Evolutionary conservation across 2,329 filamentous ascomycete genomes (phyloP), one percentile per base, ranked within the genome.

Genomic region (Phyllosticta capitalensis): DNA sequence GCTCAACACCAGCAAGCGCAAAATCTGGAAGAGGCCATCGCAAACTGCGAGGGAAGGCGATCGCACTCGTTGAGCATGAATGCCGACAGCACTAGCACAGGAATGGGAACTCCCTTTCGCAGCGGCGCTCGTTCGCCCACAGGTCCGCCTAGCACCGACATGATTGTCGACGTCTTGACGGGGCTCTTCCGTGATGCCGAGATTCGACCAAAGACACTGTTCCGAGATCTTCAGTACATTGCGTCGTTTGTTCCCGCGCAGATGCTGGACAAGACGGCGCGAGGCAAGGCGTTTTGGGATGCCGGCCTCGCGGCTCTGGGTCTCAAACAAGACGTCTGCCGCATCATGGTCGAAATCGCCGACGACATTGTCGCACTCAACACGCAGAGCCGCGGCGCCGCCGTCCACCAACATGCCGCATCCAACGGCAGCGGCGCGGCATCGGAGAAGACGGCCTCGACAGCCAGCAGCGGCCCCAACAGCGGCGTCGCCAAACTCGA

Each of bases 281-380:
- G 78, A 56, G 80, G 83, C 48, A 94, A 91, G 65, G 90, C 92
- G 0, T 97, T 97, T 71, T 89, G 91, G 83, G 90, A 96, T 67
- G 88, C 91, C 24, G 90, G 89, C 0, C 81, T 96, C 5, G 92
- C 94, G 0, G 91, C 92, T 1, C 79, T 96, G n/a, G 84, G 85
- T 38, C 81, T 96, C 57, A 97, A 96, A 72, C 85, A 90, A 64
- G 90, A 96, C 64, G 85, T 94, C 4, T 92, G 90, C 72, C 83
- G 86, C 53, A 90, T 89, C 56, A 95, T 89, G 84, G 83, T 89
- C n/a, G 85, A 88, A 67, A 83, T 88, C 52, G 86, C 86, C 12
- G 83, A 89, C 71, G 79, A 83, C 65, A 83, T 89, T 63, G 83
- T 89, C 52, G 81, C 81, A 72, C 76, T 86, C 74, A 85, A 90